Base-by-base conservation (phyloP, 139 green algal species). In the Micractinium sp. region DNA sequence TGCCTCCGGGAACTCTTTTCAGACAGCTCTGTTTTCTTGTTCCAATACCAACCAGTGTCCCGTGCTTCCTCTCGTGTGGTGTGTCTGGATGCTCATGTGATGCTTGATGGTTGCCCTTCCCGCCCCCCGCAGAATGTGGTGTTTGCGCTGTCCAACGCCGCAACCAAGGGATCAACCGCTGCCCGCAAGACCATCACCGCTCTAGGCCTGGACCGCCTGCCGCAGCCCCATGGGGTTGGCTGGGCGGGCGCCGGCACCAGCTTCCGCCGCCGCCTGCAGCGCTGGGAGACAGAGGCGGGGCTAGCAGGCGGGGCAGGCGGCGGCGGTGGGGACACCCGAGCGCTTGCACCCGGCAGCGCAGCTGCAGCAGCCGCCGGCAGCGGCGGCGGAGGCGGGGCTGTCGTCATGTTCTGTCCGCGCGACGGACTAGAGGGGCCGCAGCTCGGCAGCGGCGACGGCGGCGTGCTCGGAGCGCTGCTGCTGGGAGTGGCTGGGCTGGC, bases 141-240 rank as follows among this genome's bases (percentile, higher is more conserved):
- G 16, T 94, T 94, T 90, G 93, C 89, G 25, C 47, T 94, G 67
- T 91, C 87, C 81, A 95, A 93, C 83, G 92, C 92, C 71, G 88
- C 93, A 47, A 85, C 89, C 85, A 95, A 95, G 78, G 83, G 81
- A 3, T 84, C 91, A 38, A 88, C 84, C 29, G 89, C 89, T 5
- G 91, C 89, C 9, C 85, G 89, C 20, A 93, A 91, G 60, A 78
- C 87, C 38, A 90, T 95, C 63, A 78, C 85, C 7, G 81, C 87
- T 18, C 61, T 91, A n/a, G 92, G 93, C 4, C 85, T 95, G n/a
- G 92, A 94, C 83, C 63, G 83, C 5, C 83, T 87, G 38, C 83
- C 83, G 27, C 2, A 12, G 36, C 33, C 66, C 39, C 41, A 41
- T 16, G 78, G n/a, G 14, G 78, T 27, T 2, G 41, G 29, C 41